A percentile compares a stretch with the other conserved stretches of the same genome.
phyloP scores from a whole-genome alignment of 1,139 yeast genomes.

The Yamadazyma sp. region DNA sequence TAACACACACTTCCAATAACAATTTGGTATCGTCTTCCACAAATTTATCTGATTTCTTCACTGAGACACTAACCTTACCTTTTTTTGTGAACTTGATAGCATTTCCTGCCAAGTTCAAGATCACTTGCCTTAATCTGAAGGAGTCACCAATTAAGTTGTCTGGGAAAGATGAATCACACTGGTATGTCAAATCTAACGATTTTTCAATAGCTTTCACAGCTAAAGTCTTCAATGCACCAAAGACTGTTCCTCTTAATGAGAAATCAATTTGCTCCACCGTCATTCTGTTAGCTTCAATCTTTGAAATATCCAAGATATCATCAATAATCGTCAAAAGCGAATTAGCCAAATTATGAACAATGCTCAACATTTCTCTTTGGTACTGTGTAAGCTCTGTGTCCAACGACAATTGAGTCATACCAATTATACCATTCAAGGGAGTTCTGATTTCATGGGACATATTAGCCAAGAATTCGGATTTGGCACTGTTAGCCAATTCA shows the following conservation, averaged over 20 bases:
- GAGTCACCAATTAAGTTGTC: slow-evolving; percentile 86
- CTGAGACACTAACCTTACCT: slow-evolving; percentile 72
- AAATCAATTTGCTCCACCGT: slow-evolving; percentile 87
- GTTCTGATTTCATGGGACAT: slow-evolving; percentile 92
- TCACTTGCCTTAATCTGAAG: slow-evolving; percentile 80
- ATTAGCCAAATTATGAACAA: slow-evolving; percentile 83
- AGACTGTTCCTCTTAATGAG: slow-evolving; percentile 79
- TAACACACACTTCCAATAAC: slow-evolving; percentile 77
- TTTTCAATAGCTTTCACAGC: slow-evolving; percentile 89
- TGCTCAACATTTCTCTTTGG: slow-evolving; percentile 85
- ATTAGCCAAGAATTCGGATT: slow-evolving; percentile 86
- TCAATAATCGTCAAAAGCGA: slow-evolving; percentile 82
- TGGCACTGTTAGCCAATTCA: slow-evolving; percentile 85
- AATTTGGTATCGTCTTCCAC: slow-evolving; percentile 50
- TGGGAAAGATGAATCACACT: slow-evolving; percentile 83
- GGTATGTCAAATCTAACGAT: slow-evolving; percentile 74
- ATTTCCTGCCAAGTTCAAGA: slow-evolving; percentile 79
- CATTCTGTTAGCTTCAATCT: slow-evolving; percentile 91
- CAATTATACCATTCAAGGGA: slow-evolving; percentile 90
- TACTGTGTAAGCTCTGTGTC: slow-evolving; percentile 87
- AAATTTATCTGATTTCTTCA: slow-evolving; percentile 48
- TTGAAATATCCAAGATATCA: slow-evolving; percentile 86
- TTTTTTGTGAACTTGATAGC: slow-evolving; percentile 83
- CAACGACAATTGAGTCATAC: slow-evolving; percentile 85
- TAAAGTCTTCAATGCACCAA: slow-evolving; percentile 82